phyloP scores from a whole-genome alignment of 768 basidiomycete genomes.

The Clavaria fumosa region DNA sequence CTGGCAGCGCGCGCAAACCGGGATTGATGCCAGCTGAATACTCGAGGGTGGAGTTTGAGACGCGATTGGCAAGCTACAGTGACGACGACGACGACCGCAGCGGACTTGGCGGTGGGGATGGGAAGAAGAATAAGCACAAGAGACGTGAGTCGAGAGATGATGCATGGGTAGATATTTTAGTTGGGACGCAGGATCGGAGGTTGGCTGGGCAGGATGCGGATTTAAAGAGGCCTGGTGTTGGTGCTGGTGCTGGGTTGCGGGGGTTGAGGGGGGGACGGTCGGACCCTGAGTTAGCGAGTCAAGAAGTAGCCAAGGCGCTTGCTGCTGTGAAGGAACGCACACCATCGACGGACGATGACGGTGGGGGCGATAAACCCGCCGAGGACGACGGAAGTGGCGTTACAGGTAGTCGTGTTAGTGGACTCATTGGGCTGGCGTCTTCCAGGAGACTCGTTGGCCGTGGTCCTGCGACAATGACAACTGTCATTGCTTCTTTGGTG shows the following conservation, averaged over 20 bases:
- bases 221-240: slow-evolving; percentile 15
- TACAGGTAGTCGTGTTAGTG: too few species aligned
- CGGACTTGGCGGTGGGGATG: slow-evolving; percentile 19
- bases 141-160: slow-evolving; percentile 44
- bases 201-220: slow-evolving; percentile 41
- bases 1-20: slow-evolving; percentile 31
- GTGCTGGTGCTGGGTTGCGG: slow-evolving; percentile 22
- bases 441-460: too few species aligned
- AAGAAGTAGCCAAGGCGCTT: slow-evolving; percentile 59
- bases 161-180: slow-evolving; percentile 81
- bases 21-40: slow-evolving; percentile 58
- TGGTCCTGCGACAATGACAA: too few species aligned
- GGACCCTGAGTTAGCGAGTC: slow-evolving; percentile 59
- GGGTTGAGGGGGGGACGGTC: slow-evolving; percentile 17
- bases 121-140: slow-evolving; percentile 30
- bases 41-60: slow-evolving; percentile 72
- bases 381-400: slow-evolving; percentile 34
- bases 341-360: slow-evolving; percentile 18
- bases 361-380: slow-evolving; percentile 12
- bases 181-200: slow-evolving; percentile 38
- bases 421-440: too few species aligned
- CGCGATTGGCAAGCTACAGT: slow-evolving; percentile 53
- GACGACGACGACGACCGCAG: slow-evolving; percentile 27
- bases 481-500: too few species aligned
- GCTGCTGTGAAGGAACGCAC: slow-evolving; percentile 36